These are phyloP conservation scores for Manihot esculenta DNA, from an alignment of 441 rosid species.

Conservation along the genomic window DNA sequence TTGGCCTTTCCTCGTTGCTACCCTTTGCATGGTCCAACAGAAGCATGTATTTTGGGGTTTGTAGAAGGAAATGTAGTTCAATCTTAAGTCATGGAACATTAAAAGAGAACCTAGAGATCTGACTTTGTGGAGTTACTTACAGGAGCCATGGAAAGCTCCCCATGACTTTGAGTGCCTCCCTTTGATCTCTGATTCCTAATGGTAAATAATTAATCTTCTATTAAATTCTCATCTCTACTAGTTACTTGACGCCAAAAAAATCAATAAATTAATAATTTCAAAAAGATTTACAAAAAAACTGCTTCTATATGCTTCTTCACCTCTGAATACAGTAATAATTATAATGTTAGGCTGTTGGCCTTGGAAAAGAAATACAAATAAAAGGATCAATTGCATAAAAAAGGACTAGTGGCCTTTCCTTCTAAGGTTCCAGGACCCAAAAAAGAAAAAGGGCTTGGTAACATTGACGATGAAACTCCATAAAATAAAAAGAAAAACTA, in stretches of 20 bases:
- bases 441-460: not conserved
- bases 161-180: not conserved
- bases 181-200: too few relatives aligned
- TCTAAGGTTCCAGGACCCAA: not conserved
- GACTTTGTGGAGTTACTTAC: not conserved
- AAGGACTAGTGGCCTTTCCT: not conserved
- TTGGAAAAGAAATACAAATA: too few relatives aligned
- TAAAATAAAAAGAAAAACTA: not conserved
- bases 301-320: not conserved
- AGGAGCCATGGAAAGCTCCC: not conserved
- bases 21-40: not conserved
- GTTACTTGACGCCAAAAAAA: not conserved
- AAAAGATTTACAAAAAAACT: not conserved
- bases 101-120: not conserved
- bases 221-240: not conserved
- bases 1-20: not conserved
- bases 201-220: not conserved
- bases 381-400: not conserved
- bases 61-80: not conserved
- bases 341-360: not conserved
- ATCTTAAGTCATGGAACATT: not conserved
- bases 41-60: not conserved
- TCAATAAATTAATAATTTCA: not conserved
- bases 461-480: not conserved
- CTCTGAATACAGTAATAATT: not conserved